These are phyloP conservation scores for Macrocybe sp. DNA, from an alignment of 1,284 basidiomycete species.

Conservation along the genomic window DNA sequence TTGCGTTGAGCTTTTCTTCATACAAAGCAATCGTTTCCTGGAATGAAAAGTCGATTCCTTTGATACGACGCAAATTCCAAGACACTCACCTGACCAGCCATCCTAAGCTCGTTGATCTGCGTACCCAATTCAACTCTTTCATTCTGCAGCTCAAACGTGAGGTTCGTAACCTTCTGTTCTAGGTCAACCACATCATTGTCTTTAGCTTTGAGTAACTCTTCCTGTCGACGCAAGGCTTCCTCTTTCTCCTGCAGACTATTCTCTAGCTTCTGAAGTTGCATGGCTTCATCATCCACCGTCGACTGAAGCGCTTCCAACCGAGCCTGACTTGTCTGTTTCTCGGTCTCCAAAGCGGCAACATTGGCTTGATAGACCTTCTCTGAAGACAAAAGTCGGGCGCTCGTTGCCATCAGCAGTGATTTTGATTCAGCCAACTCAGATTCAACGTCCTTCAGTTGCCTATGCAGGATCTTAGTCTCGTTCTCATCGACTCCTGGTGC, in stretches of 20 bases:
- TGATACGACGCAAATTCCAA: conserved; percentile 2
- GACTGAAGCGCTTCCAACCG: conserved; percentile 21
- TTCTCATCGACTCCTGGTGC: conserved; percentile 43
- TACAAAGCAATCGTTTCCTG: conserved; percentile 88
- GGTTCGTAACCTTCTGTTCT: conserved; percentile 42
- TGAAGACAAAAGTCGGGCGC: conserved; percentile 44
- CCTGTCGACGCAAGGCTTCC: conserved; percentile 39
- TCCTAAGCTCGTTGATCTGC: conserved; percentile 78
- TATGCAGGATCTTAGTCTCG: conserved; percentile 40
- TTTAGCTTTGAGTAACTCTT: conserved; percentile 46
- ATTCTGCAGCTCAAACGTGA: conserved; percentile 46
- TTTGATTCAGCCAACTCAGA: conserved; percentile 40
- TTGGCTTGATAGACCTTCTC: conserved; percentile 42
- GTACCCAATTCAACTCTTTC: conserved; percentile 60
- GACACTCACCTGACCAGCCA: conserved; percentile 72
- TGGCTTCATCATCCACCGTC: conserved; percentile 41
- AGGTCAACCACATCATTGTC: conserved; percentile 52
- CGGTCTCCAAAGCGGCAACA: conserved; percentile 42
- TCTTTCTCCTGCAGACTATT: conserved; percentile 48
- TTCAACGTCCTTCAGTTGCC: conserved; percentile 40
- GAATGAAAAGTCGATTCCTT: conserved; percentile 2
- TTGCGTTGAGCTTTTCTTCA: conserved; percentile 76
- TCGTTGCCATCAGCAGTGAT: conserved; percentile 38
- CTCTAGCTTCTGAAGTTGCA: conserved; percentile 41
- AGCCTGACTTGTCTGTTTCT: conserved; percentile 33